phyloP scores from a whole-genome alignment of 192 early-diverging fungal species.

The Backusella tuberculispora region DNA sequence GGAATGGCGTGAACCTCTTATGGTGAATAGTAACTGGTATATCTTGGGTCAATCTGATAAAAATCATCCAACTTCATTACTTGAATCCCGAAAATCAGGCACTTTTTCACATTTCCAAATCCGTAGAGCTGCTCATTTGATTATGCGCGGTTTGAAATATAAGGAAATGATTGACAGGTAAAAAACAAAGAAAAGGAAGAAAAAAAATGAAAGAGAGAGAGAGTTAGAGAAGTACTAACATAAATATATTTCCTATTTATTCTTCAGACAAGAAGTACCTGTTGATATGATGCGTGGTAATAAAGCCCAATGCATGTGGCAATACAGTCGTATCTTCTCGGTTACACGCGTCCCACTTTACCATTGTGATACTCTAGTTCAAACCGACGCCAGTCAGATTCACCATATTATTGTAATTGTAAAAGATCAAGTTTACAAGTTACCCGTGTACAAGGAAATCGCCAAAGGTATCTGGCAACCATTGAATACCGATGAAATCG shows the following conservation, averaged over 20 bases:
- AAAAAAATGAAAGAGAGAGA: neutral
- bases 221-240: neutral
- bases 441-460: slow-evolving; percentile 65
- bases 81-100: slow-evolving; percentile 39
- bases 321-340: slow-evolving; percentile 80
- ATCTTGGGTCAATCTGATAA: slow-evolving; percentile 67
- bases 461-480: slow-evolving; percentile 55
- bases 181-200: neutral
- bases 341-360: slow-evolving; percentile 82
- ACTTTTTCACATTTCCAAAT: slow-evolving; percentile 81
- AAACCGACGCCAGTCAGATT: slow-evolving; percentile 45
- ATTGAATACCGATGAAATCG: slow-evolving; percentile 69
- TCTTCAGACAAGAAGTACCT: slow-evolving; percentile 55
- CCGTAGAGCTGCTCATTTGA: slow-evolving; percentile 76
- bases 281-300: slow-evolving; percentile 63
- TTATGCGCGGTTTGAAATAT: slow-evolving; percentile 69
- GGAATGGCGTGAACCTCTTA: slow-evolving; percentile 77
- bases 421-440: slow-evolving; percentile 78
- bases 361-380: slow-evolving; percentile 72
- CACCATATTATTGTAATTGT: slow-evolving; percentile 71
- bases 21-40: slow-evolving; percentile 93
- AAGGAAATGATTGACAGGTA: slow-evolving; percentile 74
- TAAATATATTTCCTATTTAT: neutral
- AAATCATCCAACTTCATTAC: slow-evolving; percentile 50
- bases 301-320: slow-evolving; percentile 82